Base-by-base conservation (phyloP, 441 rosid genomes). In the Breynia disticha region DNA sequence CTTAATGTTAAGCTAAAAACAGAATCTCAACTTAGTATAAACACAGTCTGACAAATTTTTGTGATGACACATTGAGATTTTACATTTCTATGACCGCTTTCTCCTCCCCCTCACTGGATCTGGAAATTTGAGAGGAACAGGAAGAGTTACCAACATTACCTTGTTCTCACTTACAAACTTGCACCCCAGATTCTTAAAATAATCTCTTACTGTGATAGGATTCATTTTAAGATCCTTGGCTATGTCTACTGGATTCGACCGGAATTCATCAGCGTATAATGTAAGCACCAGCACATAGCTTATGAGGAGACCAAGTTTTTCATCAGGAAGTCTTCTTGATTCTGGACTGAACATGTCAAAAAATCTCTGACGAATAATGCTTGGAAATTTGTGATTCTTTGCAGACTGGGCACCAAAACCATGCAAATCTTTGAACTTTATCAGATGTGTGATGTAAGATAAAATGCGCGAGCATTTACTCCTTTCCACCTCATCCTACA, bases 121-220 rank as follows among this genome's bases (percentile, higher is more conserved):
- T 2, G 82, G 94, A 68, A 91, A 91, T 16, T 59, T 43, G 44
- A 91, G 79, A 61, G 97, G 95, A 11, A 68, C 79, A 0, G 82
- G 83, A 62, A 91, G 91, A 20, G 72, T 75, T 0, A 77, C 83
- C 14, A 66, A 16, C 19, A 16, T 1, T 13, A 16, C 15, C 5
- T 52, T 60, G 19, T 77, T 76, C 63, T 74, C 75, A 28, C 8
- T 28, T 0, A 12, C 17, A 7, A 82, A 22, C 69, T 82, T 93
- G 81, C 98, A 93, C 4, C 98, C 98, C 65, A 93, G 56, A 56
- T 75, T 68, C 71, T 68, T 76, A n/a, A 70, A 84, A 72, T 82
- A 86, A 15, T 16, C 50, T 66, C 90, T 77, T 62, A 86, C 43
- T 9, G 15, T 60, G 11, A 76, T 43, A 3, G 56, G 35, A 28